These are phyloP conservation scores for Gossypium arboreum DNA, from an alignment of 345 rosid species.

Conservation along the genomic window DNA sequence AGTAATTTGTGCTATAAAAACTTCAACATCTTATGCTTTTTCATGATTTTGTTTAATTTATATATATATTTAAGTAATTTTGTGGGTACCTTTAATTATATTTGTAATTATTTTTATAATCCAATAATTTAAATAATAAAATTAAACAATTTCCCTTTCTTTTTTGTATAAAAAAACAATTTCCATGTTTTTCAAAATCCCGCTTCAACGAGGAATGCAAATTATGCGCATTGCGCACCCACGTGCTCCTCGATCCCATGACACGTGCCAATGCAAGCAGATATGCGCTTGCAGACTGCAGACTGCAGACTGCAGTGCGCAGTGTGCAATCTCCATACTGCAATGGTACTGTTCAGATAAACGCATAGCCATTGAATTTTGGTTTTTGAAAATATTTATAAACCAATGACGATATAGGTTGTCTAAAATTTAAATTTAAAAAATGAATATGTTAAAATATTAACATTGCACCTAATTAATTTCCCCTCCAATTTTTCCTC, in stretches of 20 bases:
- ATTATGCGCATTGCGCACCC: background rate
- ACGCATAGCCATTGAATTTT: background rate
- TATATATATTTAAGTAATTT: too few species aligned
- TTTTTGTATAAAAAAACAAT: too few species aligned
- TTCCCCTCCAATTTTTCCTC: slow-evolving; percentile 35
- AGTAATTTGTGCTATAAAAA: too few species aligned
- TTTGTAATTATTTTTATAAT: too few species aligned
- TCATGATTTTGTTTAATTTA: too few species aligned
- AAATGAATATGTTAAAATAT: background rate
- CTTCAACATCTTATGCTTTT: too few species aligned
- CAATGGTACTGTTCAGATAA: background rate
- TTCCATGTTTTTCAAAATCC: too few species aligned
- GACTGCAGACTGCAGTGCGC: background rate
- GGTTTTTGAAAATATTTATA: background rate
- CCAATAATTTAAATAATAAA: too few species aligned
- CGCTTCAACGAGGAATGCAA: too few species aligned
- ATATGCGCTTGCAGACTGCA: background rate
- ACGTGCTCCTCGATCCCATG: background rate
- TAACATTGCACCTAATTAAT: background rate
- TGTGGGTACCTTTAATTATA: too few species aligned
- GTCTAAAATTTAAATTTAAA: background rate
- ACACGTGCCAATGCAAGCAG: background rate
- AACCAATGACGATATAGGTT: background rate
- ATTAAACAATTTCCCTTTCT: too few species aligned
- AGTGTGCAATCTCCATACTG: too few species aligned